Evolutionary conservation across 495 filamentous ascomycete genomes (phyloP).

Genomic region (Cercophora sp.): DNA sequence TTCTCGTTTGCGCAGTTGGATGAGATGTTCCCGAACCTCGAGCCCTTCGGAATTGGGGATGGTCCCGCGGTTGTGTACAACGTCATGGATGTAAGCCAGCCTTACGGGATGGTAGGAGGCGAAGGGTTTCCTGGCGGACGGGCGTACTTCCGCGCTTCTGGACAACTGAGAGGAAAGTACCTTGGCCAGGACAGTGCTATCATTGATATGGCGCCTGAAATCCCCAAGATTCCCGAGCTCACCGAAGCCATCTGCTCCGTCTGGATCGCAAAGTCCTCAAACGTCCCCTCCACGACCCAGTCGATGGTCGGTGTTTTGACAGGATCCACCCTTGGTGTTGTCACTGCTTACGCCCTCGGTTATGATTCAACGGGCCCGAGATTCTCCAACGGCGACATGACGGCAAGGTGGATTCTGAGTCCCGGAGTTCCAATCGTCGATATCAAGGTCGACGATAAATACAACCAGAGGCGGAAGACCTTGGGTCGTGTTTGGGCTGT

Average conservation of each 20-base stretch:
- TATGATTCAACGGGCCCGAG: constrained; percentile 62
- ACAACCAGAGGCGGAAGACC: constrained; percentile 61
- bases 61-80: constrained; percentile 75
- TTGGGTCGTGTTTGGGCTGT: constrained; percentile 78
- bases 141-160: constrained; percentile 66
- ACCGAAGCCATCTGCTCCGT: constrained; percentile 65
- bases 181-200: constrained; percentile 50
- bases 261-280: constrained; percentile 85
- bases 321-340: constrained; percentile 81
- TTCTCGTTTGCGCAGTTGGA: constrained; percentile 70
- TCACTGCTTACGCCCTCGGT: constrained; percentile 77
- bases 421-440: constrained; percentile 90
- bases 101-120: constrained; percentile 76
- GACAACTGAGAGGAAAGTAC: constrained; percentile 78
- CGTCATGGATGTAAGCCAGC: constrained; percentile 82
- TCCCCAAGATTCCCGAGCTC: constrained; percentile 64
- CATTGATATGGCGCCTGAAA: constrained; percentile 54
- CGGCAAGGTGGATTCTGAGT: constrained; percentile 80
- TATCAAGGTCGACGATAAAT: constrained; percentile 79
- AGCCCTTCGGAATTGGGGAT: constrained; percentile 72
- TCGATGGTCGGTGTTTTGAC: constrained; percentile 77
- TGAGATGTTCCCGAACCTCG: constrained; percentile 67
- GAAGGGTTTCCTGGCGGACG: constrained; percentile 80
- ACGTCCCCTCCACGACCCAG: constrained; percentile 66
- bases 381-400: constrained; percentile 69